Base-by-base conservation (phyloP, 306 rosid genomes). In the Comarum palustre region DNA sequence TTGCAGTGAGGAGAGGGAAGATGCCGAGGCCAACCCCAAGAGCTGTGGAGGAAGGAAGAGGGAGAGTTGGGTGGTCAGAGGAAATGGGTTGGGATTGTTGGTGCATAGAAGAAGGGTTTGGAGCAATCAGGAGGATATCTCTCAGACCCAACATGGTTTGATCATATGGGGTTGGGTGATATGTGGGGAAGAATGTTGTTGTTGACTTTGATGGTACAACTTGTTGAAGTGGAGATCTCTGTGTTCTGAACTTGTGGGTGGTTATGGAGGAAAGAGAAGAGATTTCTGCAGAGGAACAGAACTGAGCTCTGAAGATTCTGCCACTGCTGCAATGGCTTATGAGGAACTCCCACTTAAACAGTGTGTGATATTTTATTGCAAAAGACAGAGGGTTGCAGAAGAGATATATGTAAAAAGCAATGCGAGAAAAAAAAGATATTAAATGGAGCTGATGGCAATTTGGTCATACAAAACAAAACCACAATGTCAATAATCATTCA, bases 21-120 rank as follows among this genome's bases (percentile, higher is more conserved):
- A 90, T 86, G 8, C 94, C 96, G 20, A 88, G 90, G 12, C 96
- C 89, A 27, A 90, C 96, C 32, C 96, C 90, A 16, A 90, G 88
- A 69, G 97, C 25, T 7, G 93, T 72, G 6, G 93, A 74, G 4
- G 93, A 86, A 69, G 90, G 83, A 0, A 83, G 51, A 46, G 78
- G 81, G 15, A 85, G 79, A 63, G 68, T 74, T 82, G 19, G 84
- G 71, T 75, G 85, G 36, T 90, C 87, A 27, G 87, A 34, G 59
- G 90, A 73, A 51, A 82, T 80, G 82, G 84, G 82, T 82, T 90
- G 96, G 73, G 47, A 68, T 0, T 78, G 94, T 20, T 84, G 87
- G 69, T 85, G 91, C 42, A 80, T 66, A 31, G 90, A 77, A 61
- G 89, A 75, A 65, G 86, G 75, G 3, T 77, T 77, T 27, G 90